Evolutionary conservation across 208 protist genomes (phyloP).

Genomic region (Acanthamoeba castellanii): DNA sequence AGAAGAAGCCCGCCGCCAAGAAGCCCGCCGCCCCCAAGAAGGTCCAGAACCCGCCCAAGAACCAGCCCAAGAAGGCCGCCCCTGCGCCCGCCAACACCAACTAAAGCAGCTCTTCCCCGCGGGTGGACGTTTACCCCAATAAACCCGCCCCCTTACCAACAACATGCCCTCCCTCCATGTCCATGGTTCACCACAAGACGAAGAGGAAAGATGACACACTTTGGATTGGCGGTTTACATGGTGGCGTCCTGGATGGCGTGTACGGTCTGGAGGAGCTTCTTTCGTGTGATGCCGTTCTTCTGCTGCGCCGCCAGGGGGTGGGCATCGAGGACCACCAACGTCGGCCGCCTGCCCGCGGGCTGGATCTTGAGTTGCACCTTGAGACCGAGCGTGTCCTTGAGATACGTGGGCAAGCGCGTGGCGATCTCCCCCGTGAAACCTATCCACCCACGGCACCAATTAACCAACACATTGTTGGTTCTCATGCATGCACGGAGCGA

Average conservation of each 20-base stretch:
- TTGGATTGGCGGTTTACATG: not conserved
- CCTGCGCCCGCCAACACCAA: too few species aligned
- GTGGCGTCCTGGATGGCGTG: slow-evolving; percentile 43
- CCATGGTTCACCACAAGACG: too few species aligned
- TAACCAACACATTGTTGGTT: too few species aligned
- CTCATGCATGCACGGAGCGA: not conserved
- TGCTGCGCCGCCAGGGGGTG: slow-evolving; percentile 29
- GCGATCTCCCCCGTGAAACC: not conserved
- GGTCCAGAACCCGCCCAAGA: slow-evolving; percentile 15
- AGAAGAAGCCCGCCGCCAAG: slow-evolving; percentile 52
- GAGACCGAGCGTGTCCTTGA: slow-evolving; percentile 44
- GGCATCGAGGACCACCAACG: not conserved
- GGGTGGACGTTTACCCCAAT: too few species aligned
- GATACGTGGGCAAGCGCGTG: slow-evolving; percentile 39
- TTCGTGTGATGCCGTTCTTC: slow-evolving; percentile 65
- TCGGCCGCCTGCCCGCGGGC: slow-evolving; percentile 39
- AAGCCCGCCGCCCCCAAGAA: slow-evolving; percentile 17
- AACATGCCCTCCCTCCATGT: too few species aligned
- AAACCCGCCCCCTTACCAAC: too few species aligned
- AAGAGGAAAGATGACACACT: too few species aligned
- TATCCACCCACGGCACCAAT: not conserved
- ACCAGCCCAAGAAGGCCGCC: too few species aligned
- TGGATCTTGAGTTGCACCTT: slow-evolving; percentile 39
- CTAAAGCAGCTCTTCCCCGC: too few species aligned
- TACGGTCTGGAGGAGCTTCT: slow-evolving; percentile 37